A percentile compares a stretch with the other conserved stretches of the same genome.
Conservation (phyloP, 75 land plant genomes). For the Pinus taeda region DNA sequence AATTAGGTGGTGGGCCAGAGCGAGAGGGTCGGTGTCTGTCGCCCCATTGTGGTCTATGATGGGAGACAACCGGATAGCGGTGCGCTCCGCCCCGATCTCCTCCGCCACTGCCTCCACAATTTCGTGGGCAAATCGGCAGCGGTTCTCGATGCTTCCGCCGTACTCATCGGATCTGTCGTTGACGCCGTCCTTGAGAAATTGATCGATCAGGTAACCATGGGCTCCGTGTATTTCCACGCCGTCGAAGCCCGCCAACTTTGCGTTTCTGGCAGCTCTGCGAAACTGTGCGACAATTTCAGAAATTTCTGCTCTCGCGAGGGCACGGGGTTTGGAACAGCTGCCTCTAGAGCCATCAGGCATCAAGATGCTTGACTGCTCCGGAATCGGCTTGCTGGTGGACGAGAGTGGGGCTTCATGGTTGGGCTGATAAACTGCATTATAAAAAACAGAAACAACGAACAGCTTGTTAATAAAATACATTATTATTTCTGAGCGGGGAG, state of each 20-base stretch:
- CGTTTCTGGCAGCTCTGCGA: conserved; percentile 54
- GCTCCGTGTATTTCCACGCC: conserved; percentile 87
- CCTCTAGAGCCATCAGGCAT: conserved; percentile 32
- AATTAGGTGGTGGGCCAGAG: conserved; percentile 46
- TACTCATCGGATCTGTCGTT: conserved; percentile 72
- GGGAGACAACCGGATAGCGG: conserved; percentile 65
- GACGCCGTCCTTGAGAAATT: conserved; percentile 88
- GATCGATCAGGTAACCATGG: conserved; percentile 90
- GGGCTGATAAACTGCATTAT: conserved; percentile 25
- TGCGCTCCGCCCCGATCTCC: conserved; percentile 54
- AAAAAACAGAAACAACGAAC: conserved; percentile 29
- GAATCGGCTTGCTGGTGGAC: conserved; percentile 1
- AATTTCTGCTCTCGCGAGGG: conserved; percentile 47
- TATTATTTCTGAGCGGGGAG: background rate
- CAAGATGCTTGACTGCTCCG: background rate
- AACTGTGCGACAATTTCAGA: conserved; percentile 37
- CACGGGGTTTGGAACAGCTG: conserved; percentile 32
- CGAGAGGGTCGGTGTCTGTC: conserved; percentile 50
- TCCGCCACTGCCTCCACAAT: conserved; percentile 34
- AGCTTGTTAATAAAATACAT: conserved; percentile 52
- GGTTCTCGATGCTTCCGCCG: conserved; percentile 67
- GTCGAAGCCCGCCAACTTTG: conserved; percentile 62
- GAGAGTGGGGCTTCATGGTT: conserved; percentile 19
- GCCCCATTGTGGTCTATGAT: conserved; percentile 83
- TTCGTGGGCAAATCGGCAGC: conserved; percentile 49